Evolutionary conservation across 1,284 basidiomycete genomes (phyloP), one percentile per base, ranked within the genome.

Genomic region (Cutaneotrichosporon arboriforme): DNA sequence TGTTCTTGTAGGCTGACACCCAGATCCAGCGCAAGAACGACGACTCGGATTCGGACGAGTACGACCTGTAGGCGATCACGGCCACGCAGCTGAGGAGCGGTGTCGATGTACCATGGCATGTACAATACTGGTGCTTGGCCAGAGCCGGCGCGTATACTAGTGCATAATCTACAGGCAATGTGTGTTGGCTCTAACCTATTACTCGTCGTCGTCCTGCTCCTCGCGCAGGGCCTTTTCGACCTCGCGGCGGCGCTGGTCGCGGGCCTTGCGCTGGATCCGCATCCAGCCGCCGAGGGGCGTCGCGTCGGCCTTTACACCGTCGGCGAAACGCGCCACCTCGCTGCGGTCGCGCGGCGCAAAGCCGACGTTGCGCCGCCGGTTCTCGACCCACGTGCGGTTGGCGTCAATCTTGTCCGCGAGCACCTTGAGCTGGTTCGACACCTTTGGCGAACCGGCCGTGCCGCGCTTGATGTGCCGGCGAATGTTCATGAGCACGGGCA

Each of bases 351-450:
- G 83, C 3, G 92, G 73, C 8, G 82, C 81, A 66, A 96, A 91
- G 18, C 76, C 72, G 5, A 93, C 83, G 20, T 76, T 78, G 50
- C 81, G 82, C 53, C 92, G 78, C 67, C 79, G 80, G 66, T 81
- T 76, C 68, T 88, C 84, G 34, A 88, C 79, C 86, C 85, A 93
- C 55, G 77, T 80, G n/a, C 81, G 79, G 59, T 85, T 87, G 61
- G 88, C 86, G 59, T 96, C 90, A 33, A 93, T 75, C 38, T 89
- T 84, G 65, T 94, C 92, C 40, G 91, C 77, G 4, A 96, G 77
- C 1, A 78, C 78, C 75, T 91, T 93, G 41, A 90, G 78, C 52
- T 57, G 49, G 22, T 77, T 74, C 49, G 40, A 73, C 57, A 51
- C 72, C 68, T 70, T 80, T 59, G 79, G 81, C 35, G 77, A 77